Conservation (phyloP, 1,284 basidiomycete genomes). For the Leccinum fuscescens region DNA sequence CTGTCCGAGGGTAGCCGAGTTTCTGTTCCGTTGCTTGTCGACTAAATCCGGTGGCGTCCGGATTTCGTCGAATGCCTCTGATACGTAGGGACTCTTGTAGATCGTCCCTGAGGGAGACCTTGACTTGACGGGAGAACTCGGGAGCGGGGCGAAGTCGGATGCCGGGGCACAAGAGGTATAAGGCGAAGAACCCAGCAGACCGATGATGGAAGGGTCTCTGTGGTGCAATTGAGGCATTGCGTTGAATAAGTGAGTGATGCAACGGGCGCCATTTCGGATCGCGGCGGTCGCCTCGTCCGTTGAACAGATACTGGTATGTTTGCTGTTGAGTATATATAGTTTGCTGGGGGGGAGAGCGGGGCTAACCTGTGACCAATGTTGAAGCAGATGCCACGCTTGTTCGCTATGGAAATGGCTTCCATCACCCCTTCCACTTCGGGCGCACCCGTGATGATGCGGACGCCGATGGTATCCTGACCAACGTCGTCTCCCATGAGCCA, state of each 20-base stretch:
- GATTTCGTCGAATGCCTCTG: conserved; percentile 66
- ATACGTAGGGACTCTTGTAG: conserved; percentile 29
- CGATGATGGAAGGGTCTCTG: conserved; percentile 83
- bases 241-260: conserved; percentile 92
- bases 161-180: conserved; percentile 45
- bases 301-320: conserved; percentile 50
- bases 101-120: conserved; percentile 3
- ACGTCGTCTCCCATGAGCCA: conserved; percentile 53
- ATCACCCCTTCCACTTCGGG: conserved; percentile 85
- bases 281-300: conserved; percentile 69
- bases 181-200: conserved; percentile 78
- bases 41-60: conserved; percentile 63
- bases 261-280: conserved; percentile 67
- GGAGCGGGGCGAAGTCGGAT: conserved; percentile 29
- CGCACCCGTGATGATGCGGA: conserved; percentile 83
- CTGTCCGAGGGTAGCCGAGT: conserved; percentile 34
- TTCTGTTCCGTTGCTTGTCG: conserved; percentile 22
- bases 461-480: conserved; percentile 46
- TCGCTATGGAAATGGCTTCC: conserved; percentile 60
- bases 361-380: conserved; percentile 83
- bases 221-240: conserved; percentile 88
- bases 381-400: conserved; percentile 69
- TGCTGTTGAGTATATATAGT: conserved; percentile 8
- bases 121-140: conserved; percentile 14
- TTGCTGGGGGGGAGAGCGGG: not conserved